phyloP scores from a whole-genome alignment of 495 filamentous ascomycete genomes.

The Penicillium goetzii region DNA sequence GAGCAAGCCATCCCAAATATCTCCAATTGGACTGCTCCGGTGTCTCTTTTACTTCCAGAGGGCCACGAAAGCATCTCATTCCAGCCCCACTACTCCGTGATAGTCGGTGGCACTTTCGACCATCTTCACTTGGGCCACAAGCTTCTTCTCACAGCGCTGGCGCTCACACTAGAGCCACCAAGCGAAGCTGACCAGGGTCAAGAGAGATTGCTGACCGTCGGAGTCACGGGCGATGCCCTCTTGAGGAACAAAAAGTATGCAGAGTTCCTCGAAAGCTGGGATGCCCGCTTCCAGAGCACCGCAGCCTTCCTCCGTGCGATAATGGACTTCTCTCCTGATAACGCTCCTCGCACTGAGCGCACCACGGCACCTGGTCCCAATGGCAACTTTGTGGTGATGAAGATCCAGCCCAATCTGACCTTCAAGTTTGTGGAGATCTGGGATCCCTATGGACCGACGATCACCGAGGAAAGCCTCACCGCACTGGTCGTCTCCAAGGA shows the following conservation, averaged over 20 bases:
- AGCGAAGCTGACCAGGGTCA: conserved; percentile 28
- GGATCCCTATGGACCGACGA: conserved; percentile 90
- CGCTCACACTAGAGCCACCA: conserved; percentile 63
- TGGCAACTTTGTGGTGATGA: conserved; percentile 54
- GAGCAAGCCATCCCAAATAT: conserved; percentile 38
- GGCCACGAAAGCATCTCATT: conserved; percentile 13
- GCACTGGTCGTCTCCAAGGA: conserved; percentile 89
- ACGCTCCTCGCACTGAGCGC: conserved; percentile 33
- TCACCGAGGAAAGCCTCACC: conserved; percentile 76
- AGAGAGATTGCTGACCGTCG: conserved; percentile 67
- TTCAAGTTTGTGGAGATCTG: conserved; percentile 81
- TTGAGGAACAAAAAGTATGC: conserved; percentile 86
- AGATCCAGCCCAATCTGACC: conserved; percentile 49
- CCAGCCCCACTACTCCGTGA: conserved; percentile 59
- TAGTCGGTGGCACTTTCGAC: conserved; percentile 95
- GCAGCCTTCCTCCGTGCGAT: conserved; percentile 73
- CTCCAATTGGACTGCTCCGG: conserved; percentile 31
- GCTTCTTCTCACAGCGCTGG: conserved; percentile 82
- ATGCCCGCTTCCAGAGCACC: conserved; percentile 66
- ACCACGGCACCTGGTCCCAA: conserved; percentile 50
- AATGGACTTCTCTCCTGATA: conserved; percentile 56
- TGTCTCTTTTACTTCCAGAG: conserved; percentile 30
- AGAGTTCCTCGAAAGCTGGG: conserved; percentile 78
- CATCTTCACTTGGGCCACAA: conserved; percentile 97
- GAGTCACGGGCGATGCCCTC: conserved; percentile 85